Evolutionary conservation across 2,329 filamentous ascomycete species (phyloP), one percentile per base, ranked within the genome.

Genomic region (Aspergillus awamori): DNA sequence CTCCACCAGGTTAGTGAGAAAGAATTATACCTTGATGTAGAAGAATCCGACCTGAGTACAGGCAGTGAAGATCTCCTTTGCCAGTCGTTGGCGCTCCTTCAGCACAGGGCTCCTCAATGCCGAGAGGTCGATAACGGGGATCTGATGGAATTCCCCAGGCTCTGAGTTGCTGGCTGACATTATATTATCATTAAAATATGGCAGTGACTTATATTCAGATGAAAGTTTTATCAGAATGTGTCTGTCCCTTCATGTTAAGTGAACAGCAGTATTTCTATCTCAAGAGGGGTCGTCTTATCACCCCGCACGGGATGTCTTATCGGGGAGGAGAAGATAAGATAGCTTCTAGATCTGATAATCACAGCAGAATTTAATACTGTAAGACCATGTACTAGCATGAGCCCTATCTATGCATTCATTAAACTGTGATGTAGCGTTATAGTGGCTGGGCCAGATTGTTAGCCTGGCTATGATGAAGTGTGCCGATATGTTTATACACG

Each of bases 11-110:
- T 13, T n/a, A 5, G 11, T 20, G 20, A 20, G 5, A 10, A n/a
- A 17, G 4, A 17, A n/a, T 3, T 53, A 56, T 61, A 70, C 61
- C 59, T 77, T 70, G 60, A 78, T 68, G 30, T 82, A 81, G 68
- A 83, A 82, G 66, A 82, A 82, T 4, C 81, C 79, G 43, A 79
- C 60, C 66, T 74, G 22, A 69, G 77, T 45, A 76, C 80, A 73
- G 1, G 67, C 70, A 43, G 63, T 77, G 7, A 77, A 74, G 15
- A 83, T 75, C 47, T 79, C 68, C 11, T 68, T 65, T 2, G 81
- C 79, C 4, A 82, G 73, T 7, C 67, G 68, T 52, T 76, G 67
- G 1, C 80, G 76, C 15, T 77, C 75, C 3, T 72, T 65, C 0
- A 76, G 56, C 1, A 69, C 59, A 2, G 68, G 59, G 55, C 76